Evolutionary conservation across 148 eudicot species (phyloP).

Genomic region (Pharnaceum exiguum): DNA sequence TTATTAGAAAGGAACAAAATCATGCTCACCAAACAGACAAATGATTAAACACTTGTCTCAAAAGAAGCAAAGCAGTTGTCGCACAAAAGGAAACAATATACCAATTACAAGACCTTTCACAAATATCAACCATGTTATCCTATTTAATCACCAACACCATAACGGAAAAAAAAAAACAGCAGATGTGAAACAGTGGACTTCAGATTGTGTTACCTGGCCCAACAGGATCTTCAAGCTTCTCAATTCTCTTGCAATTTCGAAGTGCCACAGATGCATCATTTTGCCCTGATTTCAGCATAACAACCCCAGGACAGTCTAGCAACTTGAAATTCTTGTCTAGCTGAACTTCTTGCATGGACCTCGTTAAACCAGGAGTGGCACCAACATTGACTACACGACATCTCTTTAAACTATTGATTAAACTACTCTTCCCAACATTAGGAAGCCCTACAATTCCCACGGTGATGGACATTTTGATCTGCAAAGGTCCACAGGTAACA

Average conservation of each 20-base stretch:
- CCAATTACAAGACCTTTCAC: no score
- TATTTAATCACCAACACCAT: background rate
- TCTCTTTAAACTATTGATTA: slow-evolving; percentile 95
- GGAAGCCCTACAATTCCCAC: slow-evolving; percentile 94
- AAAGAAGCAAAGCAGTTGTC: no score
- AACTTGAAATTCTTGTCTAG: slow-evolving; percentile 87
- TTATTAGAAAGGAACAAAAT: no score
- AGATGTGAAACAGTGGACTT: background rate
- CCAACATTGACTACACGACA: slow-evolving; percentile 89
- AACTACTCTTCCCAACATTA: slow-evolving; percentile 97
- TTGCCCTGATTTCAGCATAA: slow-evolving; percentile 69
- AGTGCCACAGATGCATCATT: slow-evolving; percentile 78
- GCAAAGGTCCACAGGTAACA: slow-evolving; percentile 17
- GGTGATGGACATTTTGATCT: slow-evolving; percentile 88
- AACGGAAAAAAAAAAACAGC: background rate
- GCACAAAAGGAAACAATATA: no score
- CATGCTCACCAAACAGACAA: no score
- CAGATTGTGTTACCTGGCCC: slow-evolving; percentile 55
- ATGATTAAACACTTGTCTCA: no score
- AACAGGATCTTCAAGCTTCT: slow-evolving; percentile 82
- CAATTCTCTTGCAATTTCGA: slow-evolving; percentile 89
- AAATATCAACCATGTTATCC: no score
- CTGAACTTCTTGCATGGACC: slow-evolving; percentile 96
- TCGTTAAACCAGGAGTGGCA: slow-evolving; percentile 93
- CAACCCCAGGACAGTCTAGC: slow-evolving; percentile 98